Evolutionary conservation across 164 flowering plant genomes (phyloP), one percentile per base, ranked within the genome.

Genomic region (Dillenia turbinata): DNA sequence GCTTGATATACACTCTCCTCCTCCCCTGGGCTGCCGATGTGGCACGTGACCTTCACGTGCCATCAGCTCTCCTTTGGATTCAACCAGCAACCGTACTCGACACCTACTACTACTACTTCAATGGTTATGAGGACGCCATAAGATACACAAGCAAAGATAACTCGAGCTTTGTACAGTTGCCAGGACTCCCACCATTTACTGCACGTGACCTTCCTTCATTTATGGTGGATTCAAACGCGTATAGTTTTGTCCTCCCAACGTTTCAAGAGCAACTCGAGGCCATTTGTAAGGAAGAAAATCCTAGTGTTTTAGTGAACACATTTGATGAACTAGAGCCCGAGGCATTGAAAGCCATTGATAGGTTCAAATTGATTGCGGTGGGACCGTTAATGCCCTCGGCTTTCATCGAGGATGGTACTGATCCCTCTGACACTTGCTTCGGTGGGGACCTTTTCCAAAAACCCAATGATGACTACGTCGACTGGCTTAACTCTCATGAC

Each of bases 341-440:
- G 1, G 73, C 75, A 0, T n/a, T 83, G 10, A 57, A 19, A 2
- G 77, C 81, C 5, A 16, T 75, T 12, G 69, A 70, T 7, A 40
- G 47, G 43, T 50, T 74, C 22, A 61, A 71, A 4, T 9, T 71
- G 55, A 57, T 76, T 2, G 73, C 66, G 3, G 43, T 83, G 8
- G 89, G 89, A 6, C 90, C 91, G 4, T 52, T 82, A 61, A 56
- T 79, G 48, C 82, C 83, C 0, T 70, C 84, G 0, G 73, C 77
- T 6, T 77, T 69, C 66, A 60, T 70, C 5, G 66, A 57, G 44
- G 81, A 76, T 45, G 70, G 66, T 0, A 61, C 59, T n/a, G 75
- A 72, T 19, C 62, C 70, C 1, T 66, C 66, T 0, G 77, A 78
- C 14, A 61, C 26, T 3, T 69, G 73, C 0, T 67, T 57, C 43